Percentiles rank a stretch among this genome's conserved stretches.
phyloP scores from a whole-genome alignment of 2,329 filamentous ascomycete species.

The Aspergillus novoparasiticus region DNA sequence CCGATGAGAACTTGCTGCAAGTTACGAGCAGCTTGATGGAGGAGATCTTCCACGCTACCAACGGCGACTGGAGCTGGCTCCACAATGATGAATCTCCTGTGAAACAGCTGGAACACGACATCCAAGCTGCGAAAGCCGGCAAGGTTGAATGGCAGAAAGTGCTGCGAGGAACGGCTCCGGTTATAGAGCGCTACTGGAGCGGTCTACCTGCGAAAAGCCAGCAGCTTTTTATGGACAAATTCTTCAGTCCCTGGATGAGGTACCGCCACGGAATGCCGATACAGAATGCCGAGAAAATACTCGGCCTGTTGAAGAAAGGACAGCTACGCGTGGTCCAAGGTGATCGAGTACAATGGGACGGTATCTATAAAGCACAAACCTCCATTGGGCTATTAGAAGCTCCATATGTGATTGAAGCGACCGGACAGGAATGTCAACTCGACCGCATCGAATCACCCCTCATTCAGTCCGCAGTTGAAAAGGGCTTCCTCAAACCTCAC shows the following conservation, averaged over 20 bases:
- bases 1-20: slow-evolving; percentile 7
- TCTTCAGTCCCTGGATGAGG: slow-evolving; percentile 14
- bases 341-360: slow-evolving; percentile 7
- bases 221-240: slow-evolving; percentile 14
- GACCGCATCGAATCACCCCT: slow-evolving; percentile 10
- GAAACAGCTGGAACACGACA: slow-evolving; percentile 5
- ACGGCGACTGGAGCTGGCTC: slow-evolving; percentile 14
- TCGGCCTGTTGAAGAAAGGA: slow-evolving; percentile 7
- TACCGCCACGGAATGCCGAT: slow-evolving; percentile 16
- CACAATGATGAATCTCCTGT: slow-evolving; percentile 10
- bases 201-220: slow-evolving; percentile 6
- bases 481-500: slow-evolving; percentile 9
- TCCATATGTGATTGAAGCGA: slow-evolving; percentile 14
- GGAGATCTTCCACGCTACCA: slow-evolving; percentile 8
- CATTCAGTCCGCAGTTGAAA: slow-evolving; percentile 10
- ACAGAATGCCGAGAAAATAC: slow-evolving; percentile 10
- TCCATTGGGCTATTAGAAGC: slow-evolving; percentile 7
- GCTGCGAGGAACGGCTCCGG: slow-evolving; percentile 8
- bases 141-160: slow-evolving; percentile 10
- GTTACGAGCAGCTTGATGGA: slow-evolving; percentile 13
- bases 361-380: slow-evolving; percentile 6
- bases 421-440: slow-evolving; percentile 12
- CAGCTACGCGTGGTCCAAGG: slow-evolving; percentile 12
- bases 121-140: background rate
- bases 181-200: slow-evolving; percentile 14